A percentile compares a stretch with the other conserved stretches of the same genome.
Evolutionary conservation across 257 asterid species (phyloP).

Genomic region (Fraxinus quadrangulata): DNA sequence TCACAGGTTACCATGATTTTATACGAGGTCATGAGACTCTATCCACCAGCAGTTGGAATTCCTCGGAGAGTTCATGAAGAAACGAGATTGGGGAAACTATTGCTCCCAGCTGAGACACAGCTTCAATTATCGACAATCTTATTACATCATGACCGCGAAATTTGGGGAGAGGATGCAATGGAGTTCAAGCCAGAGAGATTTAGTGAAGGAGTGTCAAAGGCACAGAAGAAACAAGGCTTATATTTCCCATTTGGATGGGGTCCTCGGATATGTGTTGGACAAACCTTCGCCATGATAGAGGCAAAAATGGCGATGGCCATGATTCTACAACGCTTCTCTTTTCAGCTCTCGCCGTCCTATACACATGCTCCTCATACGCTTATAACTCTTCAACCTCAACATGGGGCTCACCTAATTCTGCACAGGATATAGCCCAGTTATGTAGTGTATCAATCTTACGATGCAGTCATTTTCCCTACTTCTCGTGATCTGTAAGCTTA

Average conservation of each 20-base stretch:
- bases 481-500: background rate
- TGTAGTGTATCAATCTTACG: too few relatives aligned
- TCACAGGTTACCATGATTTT: conserved; percentile 45
- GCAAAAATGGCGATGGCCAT: conserved; percentile 1
- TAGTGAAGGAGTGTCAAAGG: background rate
- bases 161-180: conserved; percentile 2
- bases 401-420: background rate
- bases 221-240: background rate
- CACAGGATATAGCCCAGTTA: background rate
- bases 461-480: background rate
- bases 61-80: conserved; percentile 29
- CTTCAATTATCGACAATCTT: conserved; percentile 19
- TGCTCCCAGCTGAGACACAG: conserved; percentile 38
- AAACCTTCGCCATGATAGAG: background rate
- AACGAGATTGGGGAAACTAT: conserved; percentile 30
- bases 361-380: background rate
- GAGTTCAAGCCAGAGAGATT: conserved; percentile 1
- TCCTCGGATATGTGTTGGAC: background rate
- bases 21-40: conserved; percentile 44
- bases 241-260: conserved; percentile 4
- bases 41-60: conserved; percentile 26
- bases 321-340: conserved; percentile 1
- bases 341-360: background rate
- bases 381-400: conserved; percentile 1
- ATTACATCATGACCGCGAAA: conserved; percentile 23